A percentile compares a stretch with the other conserved stretches of the same genome.
phyloP scores from a whole-genome alignment of 345 rosid species.

The Hevea brasiliensis region DNA sequence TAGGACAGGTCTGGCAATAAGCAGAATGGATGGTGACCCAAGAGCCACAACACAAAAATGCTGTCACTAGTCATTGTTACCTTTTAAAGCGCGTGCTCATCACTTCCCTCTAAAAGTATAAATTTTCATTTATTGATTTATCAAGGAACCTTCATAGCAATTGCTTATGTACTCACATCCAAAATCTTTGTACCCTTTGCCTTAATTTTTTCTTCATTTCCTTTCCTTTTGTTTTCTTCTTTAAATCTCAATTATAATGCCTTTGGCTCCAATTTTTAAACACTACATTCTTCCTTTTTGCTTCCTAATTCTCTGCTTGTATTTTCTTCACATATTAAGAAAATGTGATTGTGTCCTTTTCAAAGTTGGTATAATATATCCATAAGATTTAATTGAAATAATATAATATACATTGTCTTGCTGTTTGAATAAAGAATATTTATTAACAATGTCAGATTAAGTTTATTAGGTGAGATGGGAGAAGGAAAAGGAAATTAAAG shows the following conservation, averaged over 20 bases:
- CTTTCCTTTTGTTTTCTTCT: not conserved
- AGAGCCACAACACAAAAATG: conserved; percentile 1
- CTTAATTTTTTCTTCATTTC: not conserved
- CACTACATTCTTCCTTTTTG: too few relatives aligned
- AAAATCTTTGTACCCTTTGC: not conserved
- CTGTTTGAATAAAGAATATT: too few relatives aligned
- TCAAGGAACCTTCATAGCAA: conserved; percentile 54
- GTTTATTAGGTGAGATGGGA: too few relatives aligned
- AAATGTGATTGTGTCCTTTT: too few relatives aligned
- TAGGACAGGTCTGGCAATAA: conserved; percentile 40
- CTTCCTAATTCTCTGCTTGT: too few relatives aligned
- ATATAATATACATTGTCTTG: too few relatives aligned
- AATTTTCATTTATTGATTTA: not conserved
- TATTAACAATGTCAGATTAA: too few relatives aligned
- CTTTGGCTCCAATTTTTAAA: too few relatives aligned
- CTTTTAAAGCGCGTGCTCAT: conserved; percentile 6
- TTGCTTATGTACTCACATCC: conserved; percentile 5
- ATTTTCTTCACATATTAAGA: too few relatives aligned
- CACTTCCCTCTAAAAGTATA: not conserved
- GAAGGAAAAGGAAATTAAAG: too few relatives aligned
- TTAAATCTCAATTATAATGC: not conserved
- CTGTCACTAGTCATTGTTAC: not conserved
- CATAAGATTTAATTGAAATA: too few relatives aligned
- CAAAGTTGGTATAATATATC: too few relatives aligned
- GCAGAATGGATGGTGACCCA: conserved; percentile 33